phyloP scores from a whole-genome alignment of 306 rosid species.

The Gastrolobium bilobum region DNA sequence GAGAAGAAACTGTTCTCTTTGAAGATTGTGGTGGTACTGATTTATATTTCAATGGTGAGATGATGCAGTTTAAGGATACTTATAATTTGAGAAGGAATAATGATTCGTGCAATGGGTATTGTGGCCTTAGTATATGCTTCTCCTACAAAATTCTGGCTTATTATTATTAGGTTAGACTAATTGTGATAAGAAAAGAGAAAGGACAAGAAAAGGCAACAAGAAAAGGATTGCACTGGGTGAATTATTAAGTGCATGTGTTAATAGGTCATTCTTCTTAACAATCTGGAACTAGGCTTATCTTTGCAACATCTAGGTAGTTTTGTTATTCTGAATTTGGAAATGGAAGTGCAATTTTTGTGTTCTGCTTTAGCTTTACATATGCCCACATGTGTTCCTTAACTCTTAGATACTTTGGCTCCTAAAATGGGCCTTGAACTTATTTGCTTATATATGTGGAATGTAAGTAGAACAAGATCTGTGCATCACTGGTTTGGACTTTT shows the following conservation, averaged over 20 bases:
- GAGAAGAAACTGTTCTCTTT: neutral
- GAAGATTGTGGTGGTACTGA: neutral
- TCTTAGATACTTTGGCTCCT: neutral
- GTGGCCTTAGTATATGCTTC: neutral
- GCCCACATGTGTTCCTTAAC: neutral
- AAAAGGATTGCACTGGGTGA: neutral
- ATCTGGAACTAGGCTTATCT: neutral
- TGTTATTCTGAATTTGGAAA: neutral
- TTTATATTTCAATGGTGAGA: neutral
- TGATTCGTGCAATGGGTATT: neutral
- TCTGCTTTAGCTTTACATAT: neutral
- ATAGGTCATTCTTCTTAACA: neutral
- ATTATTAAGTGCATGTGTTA: neutral
- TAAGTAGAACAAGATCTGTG: neutral
- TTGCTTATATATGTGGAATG: neutral
- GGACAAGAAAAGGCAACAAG: neutral
- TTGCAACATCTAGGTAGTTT: neutral
- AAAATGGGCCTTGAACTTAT: neutral
- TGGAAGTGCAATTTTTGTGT: neutral
- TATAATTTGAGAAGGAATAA: neutral
- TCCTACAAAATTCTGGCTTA: neutral
- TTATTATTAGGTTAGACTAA: neutral
- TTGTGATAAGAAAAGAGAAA: neutral
- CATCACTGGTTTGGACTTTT: neutral
- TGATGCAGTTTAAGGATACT: conserved; percentile 10